Evolutionary conservation across 257 asterid species (phyloP).

Genomic region (Hygrophila difformis): DNA sequence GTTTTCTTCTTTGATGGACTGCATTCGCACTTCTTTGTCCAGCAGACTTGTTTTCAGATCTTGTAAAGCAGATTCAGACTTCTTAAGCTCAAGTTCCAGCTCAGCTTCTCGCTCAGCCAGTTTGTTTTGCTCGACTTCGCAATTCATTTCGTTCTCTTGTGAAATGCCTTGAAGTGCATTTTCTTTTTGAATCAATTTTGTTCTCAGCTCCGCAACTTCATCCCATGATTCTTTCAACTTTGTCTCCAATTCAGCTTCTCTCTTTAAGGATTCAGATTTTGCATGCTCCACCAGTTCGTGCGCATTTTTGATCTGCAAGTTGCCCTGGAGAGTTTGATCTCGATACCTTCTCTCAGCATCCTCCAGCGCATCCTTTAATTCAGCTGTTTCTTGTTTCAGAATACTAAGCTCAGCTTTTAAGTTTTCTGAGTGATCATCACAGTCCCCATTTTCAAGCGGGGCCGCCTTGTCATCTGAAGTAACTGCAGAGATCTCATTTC

Average conservation of each 20-base stretch:
- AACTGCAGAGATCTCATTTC: slow-evolving; percentile 6
- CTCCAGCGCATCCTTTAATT: slow-evolving; percentile 50
- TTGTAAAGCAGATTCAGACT: slow-evolving; percentile 31
- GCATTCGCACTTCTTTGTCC: slow-evolving; percentile 46
- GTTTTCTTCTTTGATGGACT: slow-evolving; percentile 41
- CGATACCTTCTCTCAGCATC: slow-evolving; percentile 59
- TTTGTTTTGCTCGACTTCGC: slow-evolving; percentile 15
- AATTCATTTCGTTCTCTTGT: slow-evolving; percentile 19
- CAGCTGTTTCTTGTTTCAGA: slow-evolving; percentile 34
- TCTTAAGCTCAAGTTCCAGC: slow-evolving; percentile 21
- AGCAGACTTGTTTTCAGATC: slow-evolving; percentile 30
- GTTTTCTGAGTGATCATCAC: slow-evolving; percentile 13
- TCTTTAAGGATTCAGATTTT: slow-evolving; percentile 30
- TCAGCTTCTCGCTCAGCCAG: slow-evolving; percentile 22
- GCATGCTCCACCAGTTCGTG: slow-evolving; percentile 52
- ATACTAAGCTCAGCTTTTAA: slow-evolving; percentile 25
- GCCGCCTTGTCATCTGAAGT: slow-evolving; percentile 13
- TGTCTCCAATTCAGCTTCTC: slow-evolving; percentile 53
- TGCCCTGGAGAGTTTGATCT: slow-evolving; percentile 51
- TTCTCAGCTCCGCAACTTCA: slow-evolving; percentile 43
- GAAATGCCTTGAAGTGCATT: slow-evolving; percentile 18
- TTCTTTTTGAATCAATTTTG: slow-evolving; percentile 31
- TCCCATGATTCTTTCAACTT: slow-evolving; percentile 27
- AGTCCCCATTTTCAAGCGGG: slow-evolving; percentile 10
- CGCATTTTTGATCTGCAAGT: slow-evolving; percentile 54